These are phyloP conservation scores for Podaxis rugospora DNA, from an alignment of 768 basidiomycete species.

Conservation along the genomic window DNA sequence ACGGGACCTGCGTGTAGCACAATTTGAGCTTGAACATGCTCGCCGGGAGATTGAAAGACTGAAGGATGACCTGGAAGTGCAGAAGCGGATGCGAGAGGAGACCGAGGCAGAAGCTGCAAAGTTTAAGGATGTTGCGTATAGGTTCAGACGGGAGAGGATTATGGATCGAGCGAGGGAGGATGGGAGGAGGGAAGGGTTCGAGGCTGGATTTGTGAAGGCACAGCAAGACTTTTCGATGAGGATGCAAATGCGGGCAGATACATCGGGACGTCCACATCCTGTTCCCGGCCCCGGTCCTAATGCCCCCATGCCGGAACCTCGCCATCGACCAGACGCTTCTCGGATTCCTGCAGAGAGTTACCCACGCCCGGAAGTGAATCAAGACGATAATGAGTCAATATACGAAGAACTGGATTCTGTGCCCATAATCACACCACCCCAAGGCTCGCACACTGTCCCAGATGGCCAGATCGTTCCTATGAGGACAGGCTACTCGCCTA, in stretches of 20 bases:
- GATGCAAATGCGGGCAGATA: constrained; percentile 12
- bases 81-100: constrained; percentile 51
- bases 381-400: not conserved
- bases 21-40: constrained; percentile 35
- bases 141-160: constrained; percentile 45
- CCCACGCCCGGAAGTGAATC: not conserved
- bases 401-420: constrained; percentile 6
- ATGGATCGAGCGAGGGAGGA: constrained; percentile 54
- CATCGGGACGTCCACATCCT: not conserved
- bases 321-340: not conserved
- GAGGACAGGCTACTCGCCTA: constrained; percentile 7
- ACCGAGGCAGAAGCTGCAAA: constrained; percentile 51
- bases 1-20: constrained; percentile 33
- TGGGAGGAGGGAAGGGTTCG: constrained; percentile 46
- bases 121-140: constrained; percentile 46
- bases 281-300: not conserved
- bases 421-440: constrained; percentile 4
- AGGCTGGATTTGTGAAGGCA: constrained; percentile 42
- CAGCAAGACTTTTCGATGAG: constrained; percentile 24
- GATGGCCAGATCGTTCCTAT: not conserved
- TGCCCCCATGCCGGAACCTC: not conserved
- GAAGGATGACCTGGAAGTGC: constrained; percentile 40
- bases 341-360: not conserved
- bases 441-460: not conserved
- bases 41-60: constrained; percentile 49